These are phyloP conservation scores for Podospora pseudoanserina DNA, from an alignment of 495 filamentous ascomycete species.

Conservation along the genomic window DNA sequence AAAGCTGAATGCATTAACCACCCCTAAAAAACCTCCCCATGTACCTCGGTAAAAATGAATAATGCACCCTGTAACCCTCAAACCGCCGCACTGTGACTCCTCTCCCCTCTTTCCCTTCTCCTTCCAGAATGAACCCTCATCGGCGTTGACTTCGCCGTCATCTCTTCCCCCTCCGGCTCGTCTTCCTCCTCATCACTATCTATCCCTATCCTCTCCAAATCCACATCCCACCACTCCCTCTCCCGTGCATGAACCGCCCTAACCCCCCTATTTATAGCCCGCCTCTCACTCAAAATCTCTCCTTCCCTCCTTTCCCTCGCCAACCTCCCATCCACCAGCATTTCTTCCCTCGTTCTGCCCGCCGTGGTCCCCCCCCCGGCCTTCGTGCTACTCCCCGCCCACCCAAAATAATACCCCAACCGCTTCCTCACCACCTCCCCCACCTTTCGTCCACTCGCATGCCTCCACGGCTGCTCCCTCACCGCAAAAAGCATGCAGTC, in stretches of 20 bases:
- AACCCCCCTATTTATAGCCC: slow-evolving; percentile 2
- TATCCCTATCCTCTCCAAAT: slow-evolving; percentile 8
- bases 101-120: neutral
- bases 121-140: neutral
- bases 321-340: slow-evolving; percentile 41
- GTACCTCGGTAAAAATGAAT: no score
- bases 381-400: slow-evolving; percentile 20
- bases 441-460: slow-evolving; percentile 39
- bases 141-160: neutral
- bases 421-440: neutral
- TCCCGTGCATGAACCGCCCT: neutral
- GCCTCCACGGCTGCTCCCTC: slow-evolving; percentile 66
- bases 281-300: slow-evolving; percentile 31
- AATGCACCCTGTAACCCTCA: neutral
- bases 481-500: slow-evolving; percentile 63
- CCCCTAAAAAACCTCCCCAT: no score
- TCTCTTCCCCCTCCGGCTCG: neutral
- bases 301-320: slow-evolving; percentile 42
- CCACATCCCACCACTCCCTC: slow-evolving; percentile 28
- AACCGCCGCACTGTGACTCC: neutral
- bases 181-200: slow-evolving; percentile 11
- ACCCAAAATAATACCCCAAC: slow-evolving; percentile 39
- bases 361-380: slow-evolving; percentile 13
- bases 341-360: slow-evolving; percentile 45
- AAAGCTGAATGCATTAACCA: neutral